Evolutionary conservation across 2,329 filamentous ascomycete species (phyloP), one percentile per base, ranked within the genome.

Genomic region (Calonectria pseudoreteaudii): DNA sequence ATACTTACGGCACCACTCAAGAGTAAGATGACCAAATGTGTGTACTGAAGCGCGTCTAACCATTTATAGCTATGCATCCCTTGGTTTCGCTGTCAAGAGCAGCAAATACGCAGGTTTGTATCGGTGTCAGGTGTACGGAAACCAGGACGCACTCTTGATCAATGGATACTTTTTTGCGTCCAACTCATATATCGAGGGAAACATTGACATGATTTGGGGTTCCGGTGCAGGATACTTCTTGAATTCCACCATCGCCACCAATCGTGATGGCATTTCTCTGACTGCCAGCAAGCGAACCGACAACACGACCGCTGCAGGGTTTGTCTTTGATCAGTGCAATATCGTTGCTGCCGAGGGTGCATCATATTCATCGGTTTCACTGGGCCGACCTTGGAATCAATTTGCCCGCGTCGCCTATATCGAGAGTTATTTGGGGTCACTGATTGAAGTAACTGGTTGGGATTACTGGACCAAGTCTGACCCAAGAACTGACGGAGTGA

Each of bases 141-240:
- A 85, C 78, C 87, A 90, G 75, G 88, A 90, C 76, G 89, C 88
- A 3, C 78, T 90, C 1, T 80, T 89, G n/a, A 86, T 87, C 20
- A 84, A 79, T 31, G 87, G 88, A 5, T 83, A 84, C 64, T 86
- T 90, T 74, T 84, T 89, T 49, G 89, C 88, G 71, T 84, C 84
- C 28, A 80, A 81, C 20, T 86, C 84, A 64, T 81, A 86, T 64
- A 85, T 89, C 49, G 83, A 85, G 68, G 87, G 87, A n/a, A 87
- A 86, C 2, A 88, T 87, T 36, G 87, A 89, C 67, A 86, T 87
- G 82, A 87, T 83, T 10, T 83, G 84, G 77, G 86, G 86, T 13
- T 80, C 82, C 31, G 86, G 86, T 3, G 81, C 85, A 0, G 86
- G 81, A 9, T 88, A 88, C 74, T 87, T 88, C 81, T 79, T 83